Percentiles rank a stretch among this genome's conserved stretches.
phyloP scores from a whole-genome alignment of 371 early-diverging fungal genomes.

The Apophysomyces elegans region DNA sequence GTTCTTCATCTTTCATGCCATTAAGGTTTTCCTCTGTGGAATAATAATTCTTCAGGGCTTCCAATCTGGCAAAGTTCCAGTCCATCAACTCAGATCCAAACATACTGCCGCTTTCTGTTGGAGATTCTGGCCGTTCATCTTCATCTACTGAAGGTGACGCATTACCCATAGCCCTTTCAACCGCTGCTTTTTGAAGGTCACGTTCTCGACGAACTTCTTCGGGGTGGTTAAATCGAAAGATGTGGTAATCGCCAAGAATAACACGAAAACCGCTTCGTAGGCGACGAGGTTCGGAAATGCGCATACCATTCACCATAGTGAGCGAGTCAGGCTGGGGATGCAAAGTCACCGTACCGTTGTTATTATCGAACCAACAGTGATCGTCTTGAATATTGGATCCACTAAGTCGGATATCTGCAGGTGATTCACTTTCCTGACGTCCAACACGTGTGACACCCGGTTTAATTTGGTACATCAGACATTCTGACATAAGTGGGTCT shows the following conservation, averaged over 20 bases:
- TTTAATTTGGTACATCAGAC: conserved; percentile 86
- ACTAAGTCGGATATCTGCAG: conserved; percentile 73
- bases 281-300: conserved; percentile 61
- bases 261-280: conserved; percentile 81
- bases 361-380: conserved; percentile 83
- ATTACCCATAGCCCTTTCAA: neutral
- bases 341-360: conserved; percentile 65
- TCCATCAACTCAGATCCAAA: conserved; percentile 60
- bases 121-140: conserved; percentile 62
- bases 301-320: conserved; percentile 81
- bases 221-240: conserved; percentile 89
- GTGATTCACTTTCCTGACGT: conserved; percentile 37
- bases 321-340: conserved; percentile 63
- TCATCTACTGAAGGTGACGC: conserved; percentile 17
- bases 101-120: conserved; percentile 38
- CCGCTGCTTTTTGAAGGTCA: conserved; percentile 33
- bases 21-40: conserved; percentile 48
- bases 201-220: conserved; percentile 79
- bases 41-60: conserved; percentile 63
- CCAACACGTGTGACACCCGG: conserved; percentile 81
- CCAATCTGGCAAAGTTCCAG: conserved; percentile 80
- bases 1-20: conserved; percentile 62
- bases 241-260: conserved; percentile 81
- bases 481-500: conserved; percentile 90
- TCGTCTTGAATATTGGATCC: conserved; percentile 70